Evolutionary conservation across 169 alveolate genomes (phyloP).

Genomic region (Eimeria maxima): DNA sequence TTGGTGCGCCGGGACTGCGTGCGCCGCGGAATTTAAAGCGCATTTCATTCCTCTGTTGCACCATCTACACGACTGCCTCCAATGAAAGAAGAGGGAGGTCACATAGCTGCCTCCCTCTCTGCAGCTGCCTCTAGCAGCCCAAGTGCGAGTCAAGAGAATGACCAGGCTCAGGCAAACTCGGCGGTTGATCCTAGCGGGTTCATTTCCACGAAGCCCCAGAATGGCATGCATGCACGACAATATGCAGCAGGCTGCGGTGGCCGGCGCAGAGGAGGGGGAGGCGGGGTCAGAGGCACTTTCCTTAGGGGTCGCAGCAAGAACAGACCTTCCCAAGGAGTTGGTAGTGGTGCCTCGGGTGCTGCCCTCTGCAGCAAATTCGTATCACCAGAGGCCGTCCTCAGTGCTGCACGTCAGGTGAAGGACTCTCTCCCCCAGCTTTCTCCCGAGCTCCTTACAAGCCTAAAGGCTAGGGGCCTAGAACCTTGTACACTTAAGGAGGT

Average conservation of each 20-base stretch:
- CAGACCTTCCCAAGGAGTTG: background rate
- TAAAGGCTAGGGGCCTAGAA: slow-evolving; percentile 71
- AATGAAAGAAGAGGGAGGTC: slow-evolving; percentile 68
- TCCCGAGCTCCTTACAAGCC: slow-evolving; percentile 36
- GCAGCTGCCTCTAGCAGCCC: slow-evolving; percentile 72
- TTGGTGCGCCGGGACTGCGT: background rate
- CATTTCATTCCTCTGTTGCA: background rate
- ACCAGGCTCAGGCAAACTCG: slow-evolving; percentile 66
- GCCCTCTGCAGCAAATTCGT: slow-evolving; percentile 36
- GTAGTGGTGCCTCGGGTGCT: background rate
- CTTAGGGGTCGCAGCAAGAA: slow-evolving; percentile 16
- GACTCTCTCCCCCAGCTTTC: slow-evolving; percentile 68
- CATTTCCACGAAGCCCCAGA: slow-evolving; percentile 1
- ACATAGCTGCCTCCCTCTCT: slow-evolving; percentile 15
- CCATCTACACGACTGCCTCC: slow-evolving; percentile 32
- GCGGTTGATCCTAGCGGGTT: slow-evolving; percentile 35
- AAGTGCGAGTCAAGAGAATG: slow-evolving; percentile 72
- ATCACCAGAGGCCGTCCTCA: slow-evolving; percentile 54
- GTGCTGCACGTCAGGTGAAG: slow-evolving; percentile 41
- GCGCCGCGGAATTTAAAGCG: background rate
- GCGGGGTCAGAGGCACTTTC: background rate
- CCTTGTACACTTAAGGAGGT: slow-evolving; percentile 87
- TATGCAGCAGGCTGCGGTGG: slow-evolving; percentile 37
- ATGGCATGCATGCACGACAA: background rate
- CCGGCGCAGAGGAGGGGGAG: slow-evolving; percentile 24